phyloP scores from a whole-genome alignment of 2,329 filamentous ascomycete species.

The Sporothrix dimorphospora region DNA sequence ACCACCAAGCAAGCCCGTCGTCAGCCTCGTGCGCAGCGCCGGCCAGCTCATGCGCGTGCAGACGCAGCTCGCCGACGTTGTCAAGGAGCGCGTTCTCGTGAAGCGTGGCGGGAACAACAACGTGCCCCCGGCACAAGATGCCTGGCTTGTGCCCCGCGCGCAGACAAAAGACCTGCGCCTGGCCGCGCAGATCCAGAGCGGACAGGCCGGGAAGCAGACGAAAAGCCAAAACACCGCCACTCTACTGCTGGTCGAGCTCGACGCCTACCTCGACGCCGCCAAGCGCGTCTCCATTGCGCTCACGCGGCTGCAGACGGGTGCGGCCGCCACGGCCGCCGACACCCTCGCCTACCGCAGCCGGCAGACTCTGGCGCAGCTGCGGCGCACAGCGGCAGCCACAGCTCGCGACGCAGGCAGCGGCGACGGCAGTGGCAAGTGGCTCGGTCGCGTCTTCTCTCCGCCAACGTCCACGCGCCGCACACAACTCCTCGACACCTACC shows the following conservation, averaged over 20 bases:
- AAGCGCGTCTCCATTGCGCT: slow-evolving; percentile 35
- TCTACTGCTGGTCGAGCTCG: slow-evolving; percentile 71
- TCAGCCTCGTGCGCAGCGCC: slow-evolving; percentile 28
- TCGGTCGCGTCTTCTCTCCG: slow-evolving; percentile 49
- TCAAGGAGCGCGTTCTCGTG: slow-evolving; percentile 41
- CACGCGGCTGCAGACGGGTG: slow-evolving; percentile 27
- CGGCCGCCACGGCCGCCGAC: slow-evolving; percentile 21
- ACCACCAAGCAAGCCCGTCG: slow-evolving; percentile 13
- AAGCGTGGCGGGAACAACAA: neutral
- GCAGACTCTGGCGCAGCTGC: slow-evolving; percentile 30
- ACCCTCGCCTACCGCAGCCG: slow-evolving; percentile 24
- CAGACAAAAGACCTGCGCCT: slow-evolving; percentile 27
- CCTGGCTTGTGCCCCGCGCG: slow-evolving; percentile 29
- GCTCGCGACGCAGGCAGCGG: neutral
- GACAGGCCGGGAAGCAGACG: neutral
- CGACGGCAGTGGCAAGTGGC: slow-evolving; percentile 36
- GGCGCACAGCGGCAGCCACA: slow-evolving; percentile 3
- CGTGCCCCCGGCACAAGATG: slow-evolving; percentile 20
- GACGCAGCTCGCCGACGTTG: slow-evolving; percentile 73
- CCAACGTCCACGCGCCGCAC: slow-evolving; percentile 48
- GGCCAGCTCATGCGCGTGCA: slow-evolving; percentile 68
- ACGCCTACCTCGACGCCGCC: slow-evolving; percentile 73
- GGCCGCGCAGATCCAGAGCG: neutral
- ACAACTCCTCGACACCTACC: slow-evolving; percentile 71
- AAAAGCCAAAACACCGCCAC: slow-evolving; percentile 10